These are phyloP conservation scores for Colletotrichum navitas DNA, from an alignment of 2,329 filamentous ascomycete genomes.

Conservation along the genomic window DNA sequence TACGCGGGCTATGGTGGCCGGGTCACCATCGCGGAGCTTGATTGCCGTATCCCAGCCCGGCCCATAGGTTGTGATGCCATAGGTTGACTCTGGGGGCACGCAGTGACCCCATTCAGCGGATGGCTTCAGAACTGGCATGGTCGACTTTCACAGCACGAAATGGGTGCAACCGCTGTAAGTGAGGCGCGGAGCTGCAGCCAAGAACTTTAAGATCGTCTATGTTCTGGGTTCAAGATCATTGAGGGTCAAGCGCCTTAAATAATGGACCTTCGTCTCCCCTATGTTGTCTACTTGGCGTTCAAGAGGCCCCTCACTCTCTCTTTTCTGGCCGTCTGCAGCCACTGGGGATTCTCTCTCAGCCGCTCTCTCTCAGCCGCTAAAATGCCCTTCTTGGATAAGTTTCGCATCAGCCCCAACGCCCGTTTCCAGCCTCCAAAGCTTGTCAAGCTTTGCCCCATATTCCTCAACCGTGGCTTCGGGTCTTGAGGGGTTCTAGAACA, in stretches of 20 bases:
- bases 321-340: background rate
- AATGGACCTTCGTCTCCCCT: background rate
- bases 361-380: background rate
- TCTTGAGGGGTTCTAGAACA: background rate
- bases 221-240: too few species aligned
- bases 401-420: background rate
- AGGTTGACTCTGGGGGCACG: constrained; percentile 60
- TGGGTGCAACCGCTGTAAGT: background rate
- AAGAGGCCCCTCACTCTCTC: background rate
- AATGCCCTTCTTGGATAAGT: background rate
- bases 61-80: constrained; percentile 61
- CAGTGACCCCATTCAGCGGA: constrained; percentile 59
- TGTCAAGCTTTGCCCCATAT: background rate
- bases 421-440: background rate
- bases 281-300: background rate
- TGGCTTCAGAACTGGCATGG: constrained; percentile 54
- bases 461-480: too few species aligned
- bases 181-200: background rate
- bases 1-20: constrained; percentile 50
- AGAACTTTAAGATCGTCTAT: background rate
- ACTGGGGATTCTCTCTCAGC: background rate
- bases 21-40: constrained; percentile 57
- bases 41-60: constrained; percentile 58
- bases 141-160: background rate
- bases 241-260: constrained; percentile 2